Base-by-base conservation (phyloP, 805 yeast species). In the Grigorovia yakushimaensis region DNA sequence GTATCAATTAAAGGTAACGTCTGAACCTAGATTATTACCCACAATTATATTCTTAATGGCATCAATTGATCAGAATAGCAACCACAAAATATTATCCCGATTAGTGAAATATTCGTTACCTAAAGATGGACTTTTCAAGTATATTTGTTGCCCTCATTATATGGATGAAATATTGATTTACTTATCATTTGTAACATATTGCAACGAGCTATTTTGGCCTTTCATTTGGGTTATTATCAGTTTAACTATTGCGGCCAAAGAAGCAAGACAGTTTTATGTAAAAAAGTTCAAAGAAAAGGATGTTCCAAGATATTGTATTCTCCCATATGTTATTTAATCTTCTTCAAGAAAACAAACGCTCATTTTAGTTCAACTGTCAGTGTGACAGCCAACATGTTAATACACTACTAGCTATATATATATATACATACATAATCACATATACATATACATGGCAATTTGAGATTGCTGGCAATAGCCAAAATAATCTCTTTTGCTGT, bases 71-170 rank as follows among this genome's bases (percentile, higher is more conserved):
- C 69, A 65, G 49, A 53, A 55, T 48, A 56, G 53, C 27, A 76
- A 76, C 57, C 87, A 82, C 55, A 47, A 42, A 2, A 71, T 75
- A 42, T 62, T 82, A 38, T 67, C 84, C 0, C 43, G 54, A 3
- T 59, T 82, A 41, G 63, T 61, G 19, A 82, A 82, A 58, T 82
- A 82, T 59, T 69, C 77, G 1, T 55, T 72, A 22, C 93, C 94
- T 2, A 60, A 56, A 2, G 60, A 64, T 35, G 72, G 81, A 1
- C 52, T 78, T 42, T 82, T 82, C 58, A 61, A 61, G 40, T 60
- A 60, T n/a, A 68, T 75, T 1, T 68, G 78, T 17, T 77, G 82
- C 53, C 83, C 91, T 0, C 94, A 84, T 61, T 84, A 84, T 54
- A 65, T 79, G 18, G 82, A 82, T 59, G 94, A 84, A 57, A 66